These are phyloP conservation scores for Magnolia officinalis DNA, from an alignment of 164 flowering plant genomes.

Conservation along the genomic window DNA sequence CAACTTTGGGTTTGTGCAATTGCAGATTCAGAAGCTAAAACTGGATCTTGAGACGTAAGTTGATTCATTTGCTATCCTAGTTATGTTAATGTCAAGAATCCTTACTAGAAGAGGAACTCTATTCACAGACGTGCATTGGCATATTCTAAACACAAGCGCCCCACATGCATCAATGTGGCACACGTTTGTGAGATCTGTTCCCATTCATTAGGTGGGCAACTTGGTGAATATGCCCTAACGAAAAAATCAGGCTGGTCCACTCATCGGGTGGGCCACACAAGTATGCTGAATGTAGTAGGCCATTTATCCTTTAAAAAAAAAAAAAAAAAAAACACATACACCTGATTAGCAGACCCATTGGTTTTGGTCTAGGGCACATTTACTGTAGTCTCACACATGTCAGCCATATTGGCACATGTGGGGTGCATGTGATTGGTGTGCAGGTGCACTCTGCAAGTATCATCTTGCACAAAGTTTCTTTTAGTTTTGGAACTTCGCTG, in stretches of 20 bases:
- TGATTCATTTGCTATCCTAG: background rate
- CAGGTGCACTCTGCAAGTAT: background rate
- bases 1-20: conserved; percentile 9
- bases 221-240: background rate
- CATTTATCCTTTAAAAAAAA: background rate
- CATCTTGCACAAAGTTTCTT: background rate
- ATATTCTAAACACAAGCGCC: background rate
- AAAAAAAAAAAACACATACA: no score
- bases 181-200: background rate
- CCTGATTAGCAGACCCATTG: background rate
- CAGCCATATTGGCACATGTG: background rate
- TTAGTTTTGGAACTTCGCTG: background rate
- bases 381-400: background rate
- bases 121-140: background rate
- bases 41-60: conserved; percentile 96
- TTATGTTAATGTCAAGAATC: background rate
- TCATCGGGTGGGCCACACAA: background rate
- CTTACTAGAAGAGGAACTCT: background rate
- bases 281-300: no score
- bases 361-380: background rate
- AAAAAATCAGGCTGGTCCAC: background rate
- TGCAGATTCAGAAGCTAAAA: conserved; percentile 97
- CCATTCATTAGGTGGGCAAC: background rate
- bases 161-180: background rate
- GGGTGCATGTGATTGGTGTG: background rate